A percentile compares a stretch with the other conserved stretches of the same genome.
These are phyloP conservation scores for Metschnikowia picachoensis DNA, from an alignment of 805 yeast species.

Conservation along the genomic window DNA sequence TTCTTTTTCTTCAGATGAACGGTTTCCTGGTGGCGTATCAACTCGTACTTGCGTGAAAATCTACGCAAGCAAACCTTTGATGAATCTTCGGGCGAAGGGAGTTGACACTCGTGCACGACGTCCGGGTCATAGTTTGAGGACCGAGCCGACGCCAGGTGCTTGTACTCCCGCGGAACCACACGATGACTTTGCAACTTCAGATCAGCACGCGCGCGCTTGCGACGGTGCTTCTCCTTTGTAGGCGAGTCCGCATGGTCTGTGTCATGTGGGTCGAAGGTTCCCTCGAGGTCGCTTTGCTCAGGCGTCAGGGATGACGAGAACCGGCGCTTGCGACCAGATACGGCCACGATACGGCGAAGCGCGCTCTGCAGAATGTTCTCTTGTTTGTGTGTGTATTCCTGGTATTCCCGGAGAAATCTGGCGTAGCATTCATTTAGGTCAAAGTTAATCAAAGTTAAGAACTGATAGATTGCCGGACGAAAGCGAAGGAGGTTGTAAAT, in stretches of 20 bases:
- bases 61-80: constrained; percentile 38
- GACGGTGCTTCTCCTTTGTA: not conserved
- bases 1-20: constrained; percentile 88
- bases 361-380: constrained; percentile 1
- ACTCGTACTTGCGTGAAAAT: constrained; percentile 70
- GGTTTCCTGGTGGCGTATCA: constrained; percentile 93
- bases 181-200: constrained; percentile 27
- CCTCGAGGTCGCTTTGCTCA: constrained; percentile 9
- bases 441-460: constrained; percentile 35
- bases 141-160: constrained; percentile 22
- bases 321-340: constrained; percentile 2
- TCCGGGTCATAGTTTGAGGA: constrained; percentile 46
- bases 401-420: constrained; percentile 33
- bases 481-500: constrained; percentile 37
- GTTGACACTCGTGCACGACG: constrained; percentile 44
- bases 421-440: constrained; percentile 39
- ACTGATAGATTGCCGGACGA: constrained; percentile 42
- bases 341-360: constrained; percentile 1
- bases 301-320: constrained; percentile 6
- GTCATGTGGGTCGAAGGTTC: constrained; percentile 2
- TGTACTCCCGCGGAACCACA: constrained; percentile 22
- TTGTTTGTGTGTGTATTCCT: constrained; percentile 24
- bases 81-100: constrained; percentile 43
- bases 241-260: not conserved
- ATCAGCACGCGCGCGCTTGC: constrained; percentile 20